Base-by-base conservation (phyloP, 2,329 filamentous ascomycete species). In the Pyrenochaeta sp. region DNA sequence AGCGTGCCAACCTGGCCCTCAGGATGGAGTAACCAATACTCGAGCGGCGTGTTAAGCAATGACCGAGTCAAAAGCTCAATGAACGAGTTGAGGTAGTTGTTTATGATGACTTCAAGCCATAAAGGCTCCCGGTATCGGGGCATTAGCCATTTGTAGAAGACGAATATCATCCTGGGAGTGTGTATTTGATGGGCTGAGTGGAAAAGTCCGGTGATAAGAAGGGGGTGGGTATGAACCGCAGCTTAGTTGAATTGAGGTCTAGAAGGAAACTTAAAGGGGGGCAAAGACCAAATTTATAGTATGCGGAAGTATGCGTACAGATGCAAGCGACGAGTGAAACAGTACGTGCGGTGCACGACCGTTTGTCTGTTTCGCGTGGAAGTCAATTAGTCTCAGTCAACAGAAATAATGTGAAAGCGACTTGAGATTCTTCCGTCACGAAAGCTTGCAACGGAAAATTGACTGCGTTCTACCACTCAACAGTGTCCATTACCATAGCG, bases 11-110 rank as follows among this genome's bases (percentile, higher is more conserved):
- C 27, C 12, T 56, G 49, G 8, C 49, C 49, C 15, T 40, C 28
- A 2, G 43, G 36, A 12, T 39, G 22, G 15, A 52, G 10, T n/a
- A 56, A 7, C 54, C 49, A 52, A 27, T 42, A 52, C 43, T 56
- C 43, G 0, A 48, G 25, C n/a, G 8, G 7, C 3, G 43, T 56
- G 2, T 37, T 42, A 10, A 13, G 49, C 15, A 52, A 52, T 4
- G 24, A 15, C 2, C 22, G 25, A 3, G 4, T 30, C 27, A 49
- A 25, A 39, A n/a, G 13, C 15, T 8, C 45, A 34, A 28, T 10
- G 30, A 47, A 7, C 45, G n/a, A 36, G 27, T n/a, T 47, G 45
- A 47, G 45, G 45, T 36, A 47, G 45, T 47, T 34, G 45, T 47
- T 24, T 30, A 47, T 22, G 15, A 34, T 10, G 30, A 47, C 22